Conservation (phyloP, 495 filamentous ascomycete species). For the Recurvomyces mirabilis region DNA sequence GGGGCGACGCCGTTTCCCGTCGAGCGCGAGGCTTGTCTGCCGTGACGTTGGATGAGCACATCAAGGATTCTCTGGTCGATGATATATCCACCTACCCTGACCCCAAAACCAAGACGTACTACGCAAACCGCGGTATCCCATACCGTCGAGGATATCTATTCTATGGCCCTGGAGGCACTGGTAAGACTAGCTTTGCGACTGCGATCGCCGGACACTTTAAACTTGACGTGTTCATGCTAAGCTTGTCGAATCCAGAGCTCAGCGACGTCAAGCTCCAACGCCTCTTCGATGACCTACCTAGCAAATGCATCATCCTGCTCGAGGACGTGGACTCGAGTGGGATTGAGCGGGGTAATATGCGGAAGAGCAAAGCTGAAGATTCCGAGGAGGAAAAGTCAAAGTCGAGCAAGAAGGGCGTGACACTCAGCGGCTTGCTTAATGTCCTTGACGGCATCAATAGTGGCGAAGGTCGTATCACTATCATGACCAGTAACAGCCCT, state of each 20-base stretch:
- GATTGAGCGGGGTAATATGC: constrained; percentile 25
- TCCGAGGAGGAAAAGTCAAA: neutral
- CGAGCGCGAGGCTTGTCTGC: no score
- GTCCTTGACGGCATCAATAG: constrained; percentile 21
- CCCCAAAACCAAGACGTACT: constrained; percentile 25
- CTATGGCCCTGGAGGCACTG: constrained; percentile 17
- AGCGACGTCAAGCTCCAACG: constrained; percentile 26
- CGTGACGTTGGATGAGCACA: constrained; percentile 9
- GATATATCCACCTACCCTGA: constrained; percentile 29
- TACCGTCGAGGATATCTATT: constrained; percentile 16
- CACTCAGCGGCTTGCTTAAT: constrained; percentile 22
- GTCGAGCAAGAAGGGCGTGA: constrained; percentile 2
- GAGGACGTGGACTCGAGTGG: constrained; percentile 23
- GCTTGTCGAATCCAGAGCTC: constrained; percentile 27
- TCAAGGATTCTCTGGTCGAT: constrained; percentile 12
- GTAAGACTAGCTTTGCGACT: constrained; percentile 12
- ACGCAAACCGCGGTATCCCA: constrained; percentile 33
- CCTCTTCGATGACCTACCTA: constrained; percentile 19
- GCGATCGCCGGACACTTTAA: constrained; percentile 41
- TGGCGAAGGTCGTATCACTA: constrained; percentile 18
- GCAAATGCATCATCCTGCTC: constrained; percentile 20
- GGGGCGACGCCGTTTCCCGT: no score
- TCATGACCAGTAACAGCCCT: constrained; percentile 23
- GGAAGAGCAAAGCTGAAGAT: constrained; percentile 1
- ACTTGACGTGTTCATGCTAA: constrained; percentile 52